These are phyloP conservation scores for Combretum micranthum DNA, from an alignment of 345 rosid species.

Conservation along the genomic window DNA sequence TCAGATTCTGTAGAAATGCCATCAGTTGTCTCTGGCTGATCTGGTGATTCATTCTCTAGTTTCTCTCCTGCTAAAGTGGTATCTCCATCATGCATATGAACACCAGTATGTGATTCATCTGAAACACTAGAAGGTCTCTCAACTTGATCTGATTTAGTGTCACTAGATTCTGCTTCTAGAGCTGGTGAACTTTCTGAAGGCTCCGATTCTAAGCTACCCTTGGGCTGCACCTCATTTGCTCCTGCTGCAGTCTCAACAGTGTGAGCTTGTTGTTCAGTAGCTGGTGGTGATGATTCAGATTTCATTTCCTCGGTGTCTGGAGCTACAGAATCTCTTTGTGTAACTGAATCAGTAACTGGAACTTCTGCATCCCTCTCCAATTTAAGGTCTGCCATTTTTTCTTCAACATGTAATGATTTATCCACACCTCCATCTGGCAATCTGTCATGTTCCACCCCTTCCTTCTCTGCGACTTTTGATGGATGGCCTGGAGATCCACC, in stretches of 20 bases:
- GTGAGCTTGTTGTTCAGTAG: constrained; percentile 30
- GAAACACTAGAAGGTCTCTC: constrained; percentile 19
- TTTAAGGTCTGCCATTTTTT: constrained; percentile 26
- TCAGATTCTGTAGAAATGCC: constrained; percentile 19
- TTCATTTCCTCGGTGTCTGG: constrained; percentile 34
- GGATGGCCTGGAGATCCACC: constrained; percentile 25
- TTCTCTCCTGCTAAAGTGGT: constrained; percentile 27
- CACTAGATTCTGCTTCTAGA: constrained; percentile 30
- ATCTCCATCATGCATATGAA: constrained; percentile 32
- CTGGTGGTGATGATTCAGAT: constrained; percentile 22
- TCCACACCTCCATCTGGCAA: constrained; percentile 9
- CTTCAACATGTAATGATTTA: constrained; percentile 21
- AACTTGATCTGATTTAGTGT: constrained; percentile 26
- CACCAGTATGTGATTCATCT: constrained; percentile 23
- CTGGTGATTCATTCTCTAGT: constrained; percentile 23
- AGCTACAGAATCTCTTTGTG: constrained; percentile 24
- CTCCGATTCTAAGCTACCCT: constrained; percentile 23
- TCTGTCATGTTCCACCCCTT: constrained; percentile 28
- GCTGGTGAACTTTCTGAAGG: constrained; percentile 29
- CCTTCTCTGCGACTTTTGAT: constrained; percentile 27
- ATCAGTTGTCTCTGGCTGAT: constrained; percentile 34
- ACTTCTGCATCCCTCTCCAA: constrained; percentile 22
- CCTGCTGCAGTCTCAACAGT: constrained; percentile 26
- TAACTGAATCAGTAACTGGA: constrained; percentile 16
- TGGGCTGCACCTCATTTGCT: constrained; percentile 24